Base-by-base conservation (phyloP, 1,284 basidiomycete species). In the Rhodofomes roseus region DNA sequence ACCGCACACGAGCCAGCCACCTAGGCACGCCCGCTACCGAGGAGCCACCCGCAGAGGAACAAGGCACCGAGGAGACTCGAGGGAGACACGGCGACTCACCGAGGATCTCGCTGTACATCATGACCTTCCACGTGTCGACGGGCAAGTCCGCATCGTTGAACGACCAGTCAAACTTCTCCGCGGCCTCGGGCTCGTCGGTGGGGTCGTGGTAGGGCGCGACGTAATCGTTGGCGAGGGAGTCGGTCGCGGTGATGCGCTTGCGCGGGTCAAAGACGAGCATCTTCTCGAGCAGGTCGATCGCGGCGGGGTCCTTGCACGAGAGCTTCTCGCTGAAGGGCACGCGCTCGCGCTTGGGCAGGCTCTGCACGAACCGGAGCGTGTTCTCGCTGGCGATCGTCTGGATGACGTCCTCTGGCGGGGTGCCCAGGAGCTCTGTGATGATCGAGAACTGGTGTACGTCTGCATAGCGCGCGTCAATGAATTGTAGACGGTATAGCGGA, bases 121-220 rank as follows among this genome's bases (percentile, higher is more conserved):
- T 95, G 69, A 98, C 96, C 78, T 98, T 98, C 96, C 96, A 99
- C 3, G 95, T 98, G 73, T 99, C 96, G 27, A 99, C 93, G 0
- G 97, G 97, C 50, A 99, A 81, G 73, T 99, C 96, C n/a, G 97
- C 97, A 68, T 99, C 96, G 77, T 99, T 99, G 86, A 99, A 99
- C 70, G 89, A 93, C 96, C 96, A 99, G 76, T 99, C 96, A 70
- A 99, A 99, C 70, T 93, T 90, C 74, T 98, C 96, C 37, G 84
- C 86, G 8, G 96, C 94, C 46, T 92, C 89, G 5, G 97, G 96
- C 75, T 99, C 97, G 73, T 99, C 96, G 8, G 95, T 95, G 8
- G 96, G 95, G 77, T 99, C 97, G 73, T 99, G 97, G 74, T 99
- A 99, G 9, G 96, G 96, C 6, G 93, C 86, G 22, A 99, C 93